Conservation (phyloP, 2,329 filamentous ascomycete species). For the Phaeosphaeriaceae sp. region DNA sequence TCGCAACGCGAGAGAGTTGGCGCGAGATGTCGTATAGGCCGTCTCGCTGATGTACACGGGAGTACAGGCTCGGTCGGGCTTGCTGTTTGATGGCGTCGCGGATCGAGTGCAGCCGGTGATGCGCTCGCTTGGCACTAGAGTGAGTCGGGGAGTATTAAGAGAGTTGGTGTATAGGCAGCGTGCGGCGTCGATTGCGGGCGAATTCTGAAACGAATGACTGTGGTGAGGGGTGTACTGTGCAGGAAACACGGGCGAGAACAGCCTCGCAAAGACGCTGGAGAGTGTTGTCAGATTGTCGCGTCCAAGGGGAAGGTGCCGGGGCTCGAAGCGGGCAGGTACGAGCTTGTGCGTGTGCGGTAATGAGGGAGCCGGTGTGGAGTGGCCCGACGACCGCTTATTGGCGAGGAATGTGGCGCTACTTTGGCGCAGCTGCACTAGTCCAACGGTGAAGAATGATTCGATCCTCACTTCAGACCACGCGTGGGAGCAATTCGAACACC, state of each 20-base stretch:
- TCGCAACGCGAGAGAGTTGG: neutral
- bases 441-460: slow-evolving; percentile 14
- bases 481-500: slow-evolving; percentile 6
- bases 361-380: slow-evolving; percentile 7
- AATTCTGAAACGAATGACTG: slow-evolving; percentile 49
- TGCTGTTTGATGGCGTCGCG: slow-evolving; percentile 25
- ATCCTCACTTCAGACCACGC: slow-evolving; percentile 7
- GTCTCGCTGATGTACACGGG: neutral
- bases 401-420: slow-evolving; percentile 12
- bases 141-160: slow-evolving; percentile 20
- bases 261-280: slow-evolving; percentile 24
- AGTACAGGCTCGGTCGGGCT: slow-evolving; percentile 7
- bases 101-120: slow-evolving; percentile 27
- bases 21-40: neutral
- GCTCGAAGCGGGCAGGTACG: slow-evolving; percentile 17
- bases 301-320: slow-evolving; percentile 18
- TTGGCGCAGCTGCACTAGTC: slow-evolving; percentile 6
- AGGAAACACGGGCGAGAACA: slow-evolving; percentile 15
- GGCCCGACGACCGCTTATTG: slow-evolving; percentile 18
- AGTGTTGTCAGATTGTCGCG: slow-evolving; percentile 22
- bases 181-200: slow-evolving; percentile 14
- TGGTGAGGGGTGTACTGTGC: slow-evolving; percentile 38
- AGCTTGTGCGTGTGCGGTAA: slow-evolving; percentile 11
- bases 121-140: slow-evolving; percentile 24
- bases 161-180: slow-evolving; percentile 13